Base-by-base conservation (phyloP, 2,329 filamentous ascomycete genomes). In the Colletotrichum ledebouriae region DNA sequence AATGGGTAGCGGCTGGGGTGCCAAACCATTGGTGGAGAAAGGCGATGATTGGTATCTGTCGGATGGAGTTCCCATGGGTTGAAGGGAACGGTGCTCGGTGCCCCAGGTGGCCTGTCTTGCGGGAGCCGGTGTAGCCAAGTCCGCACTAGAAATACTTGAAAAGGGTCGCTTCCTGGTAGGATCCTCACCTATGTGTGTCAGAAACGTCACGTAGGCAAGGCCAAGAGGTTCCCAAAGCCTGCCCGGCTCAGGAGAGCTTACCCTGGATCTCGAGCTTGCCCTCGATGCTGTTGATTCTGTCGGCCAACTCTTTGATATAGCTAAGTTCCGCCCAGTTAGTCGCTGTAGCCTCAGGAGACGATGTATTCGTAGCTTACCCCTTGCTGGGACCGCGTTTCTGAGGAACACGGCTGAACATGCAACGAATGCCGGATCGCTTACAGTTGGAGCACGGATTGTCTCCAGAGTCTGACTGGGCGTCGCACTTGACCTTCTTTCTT, bases 301-400 rank as follows among this genome's bases (percentile, higher is more conserved):
- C 94, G 25, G 94, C 93, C 22, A 97, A 86, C 78, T 97, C 94
- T 77, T 97, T 97, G 77, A 97, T 97, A 74, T 97, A 97, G 15
- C 90, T 93, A 74, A n/a, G 6, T 6, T 12, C 5, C 59, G 33
- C 68, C 29, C 22, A 63, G 71, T 73, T 55, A 73, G 70, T 34
- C 39, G 61, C 13, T 11, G 49, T 33, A n/a, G 9, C n/a, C 9
- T 52, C n/a, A 37, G 17, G 20, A 33, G 20, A 11, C 17, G 11
- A 9, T 41, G 4, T n/a, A n/a, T 13, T 20, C 17, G 33, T 25
- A 70, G 41, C 82, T 74, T 85, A 93, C 86, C 94, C 94, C 86
- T 97, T 97, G 76, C 92, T 96, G 3, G 94, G 94, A 2, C 94
- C 94, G 69, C 93, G 87, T 79, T 96, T 97, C 85, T 96, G 93